Evolutionary conservation across 768 basidiomycete genomes (phyloP).

Genomic region (Dioszegia crocea): DNA sequence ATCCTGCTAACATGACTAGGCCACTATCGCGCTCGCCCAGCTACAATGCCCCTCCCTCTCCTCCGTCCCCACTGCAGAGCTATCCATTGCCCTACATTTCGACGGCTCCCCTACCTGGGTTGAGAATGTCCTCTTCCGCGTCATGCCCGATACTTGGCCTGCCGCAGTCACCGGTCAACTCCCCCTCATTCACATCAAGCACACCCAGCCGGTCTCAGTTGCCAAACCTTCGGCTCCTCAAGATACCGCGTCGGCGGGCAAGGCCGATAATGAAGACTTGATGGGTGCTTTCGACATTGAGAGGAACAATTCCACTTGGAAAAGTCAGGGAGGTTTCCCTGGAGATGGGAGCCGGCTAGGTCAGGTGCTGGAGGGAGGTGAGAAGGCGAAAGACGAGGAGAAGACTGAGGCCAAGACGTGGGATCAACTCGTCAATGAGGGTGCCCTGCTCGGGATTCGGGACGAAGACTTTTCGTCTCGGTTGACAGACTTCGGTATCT

Average conservation of each 20-base stretch:
- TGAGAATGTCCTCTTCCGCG: slow-evolving; percentile 10
- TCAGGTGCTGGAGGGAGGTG: not conserved
- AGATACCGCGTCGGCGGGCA: too few relatives aligned
- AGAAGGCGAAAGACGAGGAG: not conserved
- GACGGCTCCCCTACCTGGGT: slow-evolving; percentile 12
- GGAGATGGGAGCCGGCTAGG: not conserved
- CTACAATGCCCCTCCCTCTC: slow-evolving; percentile 19
- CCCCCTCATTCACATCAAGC: slow-evolving; percentile 13
- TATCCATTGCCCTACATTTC: slow-evolving; percentile 12
- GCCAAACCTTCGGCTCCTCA: not conserved
- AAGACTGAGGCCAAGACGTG: slow-evolving; percentile 1
- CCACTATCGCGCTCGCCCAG: slow-evolving; percentile 13
- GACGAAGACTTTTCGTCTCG: not conserved
- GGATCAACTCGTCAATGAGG: slow-evolving; percentile 5
- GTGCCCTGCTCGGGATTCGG: not conserved
- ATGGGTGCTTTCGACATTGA: slow-evolving; percentile 6
- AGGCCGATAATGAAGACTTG: not conserved
- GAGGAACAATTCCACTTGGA: not conserved
- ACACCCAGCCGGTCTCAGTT: not conserved
- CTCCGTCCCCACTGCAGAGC: not conserved
- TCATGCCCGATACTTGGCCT: slow-evolving; percentile 25
- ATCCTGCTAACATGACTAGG: slow-evolving; percentile 7
- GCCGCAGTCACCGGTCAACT: slow-evolving; percentile 11
- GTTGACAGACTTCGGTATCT: not conserved
- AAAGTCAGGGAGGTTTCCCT: not conserved